Conservation (phyloP, 176 grass and related monocot species). For the Zizania latifolia region DNA sequence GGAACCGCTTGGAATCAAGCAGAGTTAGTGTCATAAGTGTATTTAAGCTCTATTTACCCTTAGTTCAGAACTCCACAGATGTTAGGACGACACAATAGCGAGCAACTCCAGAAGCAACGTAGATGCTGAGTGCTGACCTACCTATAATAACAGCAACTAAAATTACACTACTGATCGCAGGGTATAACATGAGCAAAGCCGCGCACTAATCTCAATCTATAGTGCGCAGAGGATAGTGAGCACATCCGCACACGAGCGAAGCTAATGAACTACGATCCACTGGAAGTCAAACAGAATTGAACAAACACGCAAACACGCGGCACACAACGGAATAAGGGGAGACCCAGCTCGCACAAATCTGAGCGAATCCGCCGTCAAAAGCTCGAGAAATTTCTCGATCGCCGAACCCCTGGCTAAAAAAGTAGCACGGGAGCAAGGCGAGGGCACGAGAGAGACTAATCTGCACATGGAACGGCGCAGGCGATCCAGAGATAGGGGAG, state of each 20-base stretch:
- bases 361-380: slow-evolving; percentile 4
- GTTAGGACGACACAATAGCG: not conserved
- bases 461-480: not conserved
- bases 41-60: not conserved
- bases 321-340: not conserved
- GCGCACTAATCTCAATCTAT: not conserved
- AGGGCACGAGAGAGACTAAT: slow-evolving; percentile 5
- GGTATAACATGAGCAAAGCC: not conserved
- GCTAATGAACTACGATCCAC: slow-evolving; percentile 17
- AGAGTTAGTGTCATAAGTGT: not conserved
- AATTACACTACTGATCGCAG: not conserved
- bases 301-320: not conserved
- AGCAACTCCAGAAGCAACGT: slow-evolving; percentile 10
- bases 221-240: not conserved
- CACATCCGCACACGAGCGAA: not conserved
- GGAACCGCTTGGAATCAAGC: not conserved
- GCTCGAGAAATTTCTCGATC: slow-evolving; percentile 8
- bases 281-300: not conserved
- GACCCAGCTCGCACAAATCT: slow-evolving; percentile 9
- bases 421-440: slow-evolving; percentile 14
- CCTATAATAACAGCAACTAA: slow-evolving; percentile 10
- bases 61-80: not conserved
- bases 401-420: not conserved
- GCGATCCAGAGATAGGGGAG: not conserved
- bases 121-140: slow-evolving; percentile 5